Evolutionary conservation across 768 basidiomycete genomes (phyloP).

Genomic region (Leccinum uliginosum): DNA sequence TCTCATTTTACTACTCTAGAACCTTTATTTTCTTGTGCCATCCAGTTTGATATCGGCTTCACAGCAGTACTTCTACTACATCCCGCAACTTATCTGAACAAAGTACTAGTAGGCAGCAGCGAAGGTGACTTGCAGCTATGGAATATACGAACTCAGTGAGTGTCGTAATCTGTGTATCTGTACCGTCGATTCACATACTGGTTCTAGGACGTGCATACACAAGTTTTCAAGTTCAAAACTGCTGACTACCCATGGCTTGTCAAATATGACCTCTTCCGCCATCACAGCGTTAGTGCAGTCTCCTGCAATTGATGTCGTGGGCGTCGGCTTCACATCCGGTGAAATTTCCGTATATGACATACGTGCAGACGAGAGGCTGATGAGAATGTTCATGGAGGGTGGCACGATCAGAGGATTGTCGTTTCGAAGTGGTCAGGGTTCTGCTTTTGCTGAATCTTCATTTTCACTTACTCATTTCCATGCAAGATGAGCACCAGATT

Average conservation of each 20-base stretch:
- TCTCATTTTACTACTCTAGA: conserved; percentile 15
- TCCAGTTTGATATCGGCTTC: conserved; percentile 81
- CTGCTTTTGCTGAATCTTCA: neutral
- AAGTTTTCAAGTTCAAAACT: conserved; percentile 59
- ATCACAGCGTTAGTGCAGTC: conserved; percentile 85
- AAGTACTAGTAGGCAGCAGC: conserved; percentile 78
- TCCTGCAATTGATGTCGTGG: conserved; percentile 94
- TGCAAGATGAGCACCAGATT: conserved; percentile 77
- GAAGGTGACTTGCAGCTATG: conserved; percentile 88
- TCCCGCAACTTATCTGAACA: conserved; percentile 96
- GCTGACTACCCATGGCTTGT: conserved; percentile 35
- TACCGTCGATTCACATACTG: neutral
- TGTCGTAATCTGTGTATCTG: conserved; percentile 3
- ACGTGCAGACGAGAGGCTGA: conserved; percentile 81
- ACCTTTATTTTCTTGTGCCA: conserved; percentile 40
- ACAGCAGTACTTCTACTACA: conserved; percentile 84
- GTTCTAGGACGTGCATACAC: conserved; percentile 72
- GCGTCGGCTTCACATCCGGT: conserved; percentile 87
- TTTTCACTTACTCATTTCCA: conserved; percentile 2
- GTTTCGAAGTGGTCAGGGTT: conserved; percentile 75
- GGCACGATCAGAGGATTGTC: conserved; percentile 71
- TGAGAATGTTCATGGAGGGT: conserved; percentile 89
- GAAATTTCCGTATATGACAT: conserved; percentile 88
- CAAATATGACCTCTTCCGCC: conserved; percentile 34
- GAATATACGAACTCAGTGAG: conserved; percentile 84